These are phyloP conservation scores for Biscogniauxia sp. DNA, from an alignment of 2,329 filamentous ascomycete genomes.

Conservation along the genomic window DNA sequence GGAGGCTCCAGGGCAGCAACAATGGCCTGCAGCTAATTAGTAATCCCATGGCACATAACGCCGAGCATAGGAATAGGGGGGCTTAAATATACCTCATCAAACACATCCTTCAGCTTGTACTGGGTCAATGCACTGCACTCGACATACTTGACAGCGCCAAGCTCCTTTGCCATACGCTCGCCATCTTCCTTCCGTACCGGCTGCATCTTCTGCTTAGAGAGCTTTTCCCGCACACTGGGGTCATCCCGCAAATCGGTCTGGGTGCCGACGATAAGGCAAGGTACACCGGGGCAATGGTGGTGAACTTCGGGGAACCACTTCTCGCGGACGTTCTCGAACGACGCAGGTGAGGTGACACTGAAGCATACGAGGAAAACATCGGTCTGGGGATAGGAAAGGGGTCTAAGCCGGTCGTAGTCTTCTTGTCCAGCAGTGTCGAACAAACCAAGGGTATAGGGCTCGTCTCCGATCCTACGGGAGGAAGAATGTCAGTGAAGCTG, in stretches of 20 bases:
- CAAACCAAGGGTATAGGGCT: constrained; percentile 93
- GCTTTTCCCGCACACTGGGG: constrained; percentile 80
- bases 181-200: constrained; percentile 91
- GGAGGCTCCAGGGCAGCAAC: constrained; percentile 92
- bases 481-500: neutral
- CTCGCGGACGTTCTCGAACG: constrained; percentile 98
- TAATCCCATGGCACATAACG: constrained; percentile 1
- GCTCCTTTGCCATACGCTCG: constrained; percentile 92
- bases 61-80: neutral
- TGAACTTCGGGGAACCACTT: constrained; percentile 99
- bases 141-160: constrained; percentile 98
- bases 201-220: constrained; percentile 92
- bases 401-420: constrained; percentile 96
- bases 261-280: constrained; percentile 95
- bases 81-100: constrained; percentile 77
- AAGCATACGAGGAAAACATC: constrained; percentile 99
- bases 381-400: constrained; percentile 95
- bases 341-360: constrained; percentile 94
- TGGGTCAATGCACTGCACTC: constrained; percentile 98
- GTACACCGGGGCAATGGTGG: constrained; percentile 96
- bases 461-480: constrained; percentile 84
- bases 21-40: constrained; percentile 65
- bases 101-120: constrained; percentile 98
- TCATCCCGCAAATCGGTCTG: constrained; percentile 96
- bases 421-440: constrained; percentile 99